Evolutionary conservation across 371 early-diverging fungal genomes (phyloP).

Genomic region (Lichtheimia corymbifera): DNA sequence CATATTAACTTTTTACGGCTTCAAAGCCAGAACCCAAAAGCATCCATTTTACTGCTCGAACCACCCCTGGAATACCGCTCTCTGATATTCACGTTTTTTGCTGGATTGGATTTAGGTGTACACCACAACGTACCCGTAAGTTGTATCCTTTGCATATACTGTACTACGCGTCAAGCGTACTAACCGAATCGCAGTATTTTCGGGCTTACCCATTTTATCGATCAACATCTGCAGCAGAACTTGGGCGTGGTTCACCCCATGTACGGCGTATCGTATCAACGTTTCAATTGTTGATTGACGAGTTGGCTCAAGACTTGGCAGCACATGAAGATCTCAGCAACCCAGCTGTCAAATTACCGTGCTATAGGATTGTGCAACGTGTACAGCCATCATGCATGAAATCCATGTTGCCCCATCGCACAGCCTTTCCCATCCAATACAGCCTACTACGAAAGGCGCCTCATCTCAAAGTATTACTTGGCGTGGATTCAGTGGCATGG

Average conservation of each 20-base stretch:
- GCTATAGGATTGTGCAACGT: constrained; percentile 12
- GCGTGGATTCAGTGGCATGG: constrained; percentile 1
- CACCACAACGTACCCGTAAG: constrained; percentile 11
- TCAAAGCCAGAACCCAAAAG: constrained; percentile 9
- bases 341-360: constrained; percentile 4
- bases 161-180: not conserved
- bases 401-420: constrained; percentile 1
- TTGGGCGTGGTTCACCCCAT: not conserved
- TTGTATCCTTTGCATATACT: not conserved
- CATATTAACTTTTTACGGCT: constrained; percentile 7
- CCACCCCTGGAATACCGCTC: constrained; percentile 10
- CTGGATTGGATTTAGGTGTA: constrained; percentile 12
- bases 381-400: constrained; percentile 2
- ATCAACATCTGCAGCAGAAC: constrained; percentile 6
- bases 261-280: constrained; percentile 1
- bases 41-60: constrained; percentile 10
- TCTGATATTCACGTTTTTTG: constrained; percentile 8
- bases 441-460: not conserved
- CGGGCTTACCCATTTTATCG: constrained; percentile 12
- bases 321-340: constrained; percentile 4
- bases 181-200: constrained; percentile 3
- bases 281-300: constrained; percentile 7
- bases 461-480: constrained; percentile 3
- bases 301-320: constrained; percentile 9
- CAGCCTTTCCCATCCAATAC: constrained; percentile 9